phyloP scores from a whole-genome alignment of 176 grass and related monocot species.

The Avena atlantica region DNA sequence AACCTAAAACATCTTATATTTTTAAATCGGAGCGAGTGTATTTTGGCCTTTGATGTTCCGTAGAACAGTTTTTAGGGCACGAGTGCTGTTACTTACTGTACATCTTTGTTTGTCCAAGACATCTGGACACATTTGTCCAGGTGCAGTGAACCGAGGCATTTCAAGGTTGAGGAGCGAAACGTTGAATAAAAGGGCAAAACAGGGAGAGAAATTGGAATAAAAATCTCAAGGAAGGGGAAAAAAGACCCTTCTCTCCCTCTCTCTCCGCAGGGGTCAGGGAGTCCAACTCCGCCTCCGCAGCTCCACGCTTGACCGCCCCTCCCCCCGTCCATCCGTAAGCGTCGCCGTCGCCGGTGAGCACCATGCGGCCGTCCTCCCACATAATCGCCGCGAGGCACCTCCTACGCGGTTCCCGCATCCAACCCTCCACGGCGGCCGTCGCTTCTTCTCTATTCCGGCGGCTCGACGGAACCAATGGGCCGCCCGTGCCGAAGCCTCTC shows the following conservation, averaged over 20 bases:
- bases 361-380: slow-evolving; percentile 54
- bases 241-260: slow-evolving; percentile 14
- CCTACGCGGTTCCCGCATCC: slow-evolving; percentile 36
- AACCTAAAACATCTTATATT: too few species aligned
- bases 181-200: too few species aligned
- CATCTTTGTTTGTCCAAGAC: too few species aligned
- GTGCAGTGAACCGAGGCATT: too few species aligned
- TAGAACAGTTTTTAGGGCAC: too few species aligned
- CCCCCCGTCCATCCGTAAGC: background rate
- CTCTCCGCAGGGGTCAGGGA: slow-evolving; percentile 9
- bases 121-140: too few species aligned
- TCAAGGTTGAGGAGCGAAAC: too few species aligned
- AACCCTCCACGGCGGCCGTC: slow-evolving; percentile 28
- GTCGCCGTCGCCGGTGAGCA: slow-evolving; percentile 18
- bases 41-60: too few species aligned
- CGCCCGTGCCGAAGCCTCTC: slow-evolving; percentile 38
- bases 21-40: too few species aligned
- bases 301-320: slow-evolving; percentile 26
- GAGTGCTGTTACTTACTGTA: too few species aligned
- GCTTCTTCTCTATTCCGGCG: slow-evolving; percentile 36
- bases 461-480: slow-evolving; percentile 35
- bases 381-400: slow-evolving; percentile 48
- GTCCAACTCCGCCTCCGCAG: slow-evolving; percentile 37
- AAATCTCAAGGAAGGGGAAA: slow-evolving; percentile 27
- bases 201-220: too few species aligned